These are phyloP conservation scores for Ustilago trichophora DNA, from an alignment of 1,284 basidiomycete species.

Conservation along the genomic window DNA sequence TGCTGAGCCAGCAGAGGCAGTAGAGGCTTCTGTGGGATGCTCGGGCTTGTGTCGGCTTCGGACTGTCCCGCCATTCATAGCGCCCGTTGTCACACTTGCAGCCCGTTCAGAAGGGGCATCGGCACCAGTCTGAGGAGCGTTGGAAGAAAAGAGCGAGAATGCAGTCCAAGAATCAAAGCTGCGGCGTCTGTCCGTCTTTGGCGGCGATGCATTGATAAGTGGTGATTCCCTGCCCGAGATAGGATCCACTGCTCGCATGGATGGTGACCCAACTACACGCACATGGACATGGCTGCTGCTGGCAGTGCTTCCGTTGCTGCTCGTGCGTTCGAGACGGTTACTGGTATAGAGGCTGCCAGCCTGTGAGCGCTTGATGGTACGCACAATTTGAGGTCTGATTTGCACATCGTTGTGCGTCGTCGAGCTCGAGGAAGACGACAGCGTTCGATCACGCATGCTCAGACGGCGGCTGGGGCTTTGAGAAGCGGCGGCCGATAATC, in stretches of 20 bases:
- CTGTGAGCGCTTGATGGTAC: slow-evolving; percentile 26
- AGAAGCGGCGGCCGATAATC: slow-evolving; percentile 9
- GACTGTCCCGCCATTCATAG: neutral
- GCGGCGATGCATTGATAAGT: slow-evolving; percentile 6
- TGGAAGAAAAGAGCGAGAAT: slow-evolving; percentile 24
- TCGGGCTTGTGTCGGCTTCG: neutral
- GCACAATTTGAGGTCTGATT: slow-evolving; percentile 35
- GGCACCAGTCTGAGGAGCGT: neutral
- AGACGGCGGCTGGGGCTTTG: slow-evolving; percentile 14
- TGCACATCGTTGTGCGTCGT: slow-evolving; percentile 26
- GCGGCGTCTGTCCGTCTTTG: slow-evolving; percentile 8
- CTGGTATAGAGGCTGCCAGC: slow-evolving; percentile 1
- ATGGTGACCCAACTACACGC: slow-evolving; percentile 21
- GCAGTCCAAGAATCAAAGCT: slow-evolving; percentile 34
- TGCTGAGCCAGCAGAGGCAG: neutral
- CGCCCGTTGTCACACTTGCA: neutral
- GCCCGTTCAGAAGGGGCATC: neutral
- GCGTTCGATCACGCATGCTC: slow-evolving; percentile 10
- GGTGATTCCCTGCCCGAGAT: neutral
- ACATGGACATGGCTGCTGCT: slow-evolving; percentile 24
- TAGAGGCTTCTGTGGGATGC: neutral
- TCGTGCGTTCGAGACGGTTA: slow-evolving; percentile 18
- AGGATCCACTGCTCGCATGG: slow-evolving; percentile 2
- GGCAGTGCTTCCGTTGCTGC: slow-evolving; percentile 21
- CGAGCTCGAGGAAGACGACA: slow-evolving; percentile 22